A percentile compares a stretch with the other conserved stretches of the same genome.
Evolutionary conservation across 768 basidiomycete species (phyloP).

Genomic region (Tephrocybe sp.): DNA sequence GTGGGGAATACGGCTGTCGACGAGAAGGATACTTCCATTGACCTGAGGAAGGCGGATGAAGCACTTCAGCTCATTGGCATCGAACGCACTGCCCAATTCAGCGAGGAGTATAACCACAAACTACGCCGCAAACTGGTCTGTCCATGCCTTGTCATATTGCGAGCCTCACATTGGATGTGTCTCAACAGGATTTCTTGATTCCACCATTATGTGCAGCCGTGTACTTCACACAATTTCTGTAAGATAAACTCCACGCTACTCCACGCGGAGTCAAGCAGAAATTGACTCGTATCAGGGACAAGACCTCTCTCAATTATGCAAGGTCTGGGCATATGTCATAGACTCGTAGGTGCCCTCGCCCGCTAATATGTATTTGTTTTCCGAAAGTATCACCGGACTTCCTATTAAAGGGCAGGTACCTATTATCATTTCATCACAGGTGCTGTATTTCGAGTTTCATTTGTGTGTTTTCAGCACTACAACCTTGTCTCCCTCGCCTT

Average conservation of each 20-base stretch:
- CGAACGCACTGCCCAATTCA: slow-evolving; percentile 48
- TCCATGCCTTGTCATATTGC: background rate
- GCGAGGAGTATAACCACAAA: slow-evolving; percentile 56
- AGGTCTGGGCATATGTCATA: slow-evolving; percentile 32
- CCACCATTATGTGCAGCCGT: slow-evolving; percentile 59
- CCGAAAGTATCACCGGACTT: slow-evolving; percentile 58
- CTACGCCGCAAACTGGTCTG: slow-evolving; percentile 58
- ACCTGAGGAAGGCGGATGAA: slow-evolving; percentile 50
- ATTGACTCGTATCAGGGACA: slow-evolving; percentile 42
- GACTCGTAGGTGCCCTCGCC: background rate
- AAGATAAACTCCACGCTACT: slow-evolving; percentile 14
- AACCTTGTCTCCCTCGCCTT: slow-evolving; percentile 64
- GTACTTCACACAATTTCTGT: slow-evolving; percentile 69
- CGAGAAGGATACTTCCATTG: slow-evolving; percentile 33
- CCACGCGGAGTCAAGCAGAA: background rate
- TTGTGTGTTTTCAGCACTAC: slow-evolving; percentile 39
- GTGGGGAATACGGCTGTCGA: slow-evolving; percentile 25
- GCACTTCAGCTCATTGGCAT: slow-evolving; percentile 58
- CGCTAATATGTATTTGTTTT: background rate
- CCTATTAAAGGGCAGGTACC: slow-evolving; percentile 59
- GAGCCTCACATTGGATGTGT: background rate
- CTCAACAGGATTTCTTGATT: slow-evolving; percentile 44
- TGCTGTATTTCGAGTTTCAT: too few species aligned
- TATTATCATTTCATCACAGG: background rate
- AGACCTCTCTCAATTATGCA: slow-evolving; percentile 70